Evolutionary conservation across 108 stramenopile species (phyloP).

Genomic region (Skeletonema grethae): DNA sequence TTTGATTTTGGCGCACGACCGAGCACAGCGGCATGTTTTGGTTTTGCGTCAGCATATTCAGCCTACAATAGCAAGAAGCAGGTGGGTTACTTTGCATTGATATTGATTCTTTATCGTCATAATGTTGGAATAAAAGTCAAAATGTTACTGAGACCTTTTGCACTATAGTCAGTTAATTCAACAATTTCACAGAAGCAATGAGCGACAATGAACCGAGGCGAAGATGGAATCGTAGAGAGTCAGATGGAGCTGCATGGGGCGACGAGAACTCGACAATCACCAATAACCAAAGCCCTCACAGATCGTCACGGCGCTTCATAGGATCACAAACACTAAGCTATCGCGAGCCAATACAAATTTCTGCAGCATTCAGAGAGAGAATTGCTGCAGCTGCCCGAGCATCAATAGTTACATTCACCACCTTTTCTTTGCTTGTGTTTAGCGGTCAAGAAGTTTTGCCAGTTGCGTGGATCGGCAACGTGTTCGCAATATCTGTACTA

Average conservation of each 20-base stretch:
- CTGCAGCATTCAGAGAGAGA: slow-evolving; percentile 13
- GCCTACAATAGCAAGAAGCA: too few relatives aligned
- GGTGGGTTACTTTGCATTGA: too few relatives aligned
- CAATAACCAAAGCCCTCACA: not conserved
- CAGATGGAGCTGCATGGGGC: slow-evolving; percentile 7
- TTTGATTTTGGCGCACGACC: too few relatives aligned
- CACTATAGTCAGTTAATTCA: too few relatives aligned
- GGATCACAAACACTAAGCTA: not conserved
- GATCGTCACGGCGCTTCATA: too few relatives aligned
- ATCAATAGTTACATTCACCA: slow-evolving; percentile 4
- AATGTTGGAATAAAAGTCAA: too few relatives aligned
- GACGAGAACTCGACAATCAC: not conserved
- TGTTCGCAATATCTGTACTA: slow-evolving; percentile 34
- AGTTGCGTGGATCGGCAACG: slow-evolving; percentile 46
- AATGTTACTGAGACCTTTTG: too few relatives aligned
- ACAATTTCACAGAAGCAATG: not conserved
- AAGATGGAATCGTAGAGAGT: slow-evolving; percentile 18
- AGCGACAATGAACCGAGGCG: not conserved
- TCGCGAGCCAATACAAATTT: slow-evolving; percentile 14
- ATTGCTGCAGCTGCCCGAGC: slow-evolving; percentile 8
- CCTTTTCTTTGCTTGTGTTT: slow-evolving; percentile 12
- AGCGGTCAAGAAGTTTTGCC: slow-evolving; percentile 13
- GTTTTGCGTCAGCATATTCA: too few relatives aligned
- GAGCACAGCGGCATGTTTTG: too few relatives aligned
- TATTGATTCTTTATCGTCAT: too few relatives aligned